These are phyloP conservation scores for Rhizopogon roseolus DNA, from an alignment of 768 basidiomycete species.

Conservation along the genomic window DNA sequence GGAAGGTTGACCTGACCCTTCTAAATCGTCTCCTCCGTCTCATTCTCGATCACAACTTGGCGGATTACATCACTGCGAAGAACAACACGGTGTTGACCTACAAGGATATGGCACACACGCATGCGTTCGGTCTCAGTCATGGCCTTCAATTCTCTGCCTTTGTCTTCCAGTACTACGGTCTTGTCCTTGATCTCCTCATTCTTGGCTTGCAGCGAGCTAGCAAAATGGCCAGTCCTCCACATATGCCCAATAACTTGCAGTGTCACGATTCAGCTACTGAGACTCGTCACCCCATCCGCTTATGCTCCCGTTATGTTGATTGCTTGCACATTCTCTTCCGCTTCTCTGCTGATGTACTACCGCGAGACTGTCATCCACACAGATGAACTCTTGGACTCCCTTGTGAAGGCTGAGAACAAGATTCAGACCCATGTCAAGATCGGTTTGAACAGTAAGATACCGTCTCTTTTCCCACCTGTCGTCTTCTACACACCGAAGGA, in stretches of 20 bases:
- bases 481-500: conserved; percentile 98
- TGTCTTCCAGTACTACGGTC: conserved; percentile 98
- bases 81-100: conserved; percentile 95
- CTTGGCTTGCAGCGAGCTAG: conserved; percentile 97
- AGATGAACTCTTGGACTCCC: conserved; percentile 89
- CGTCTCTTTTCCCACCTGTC: conserved; percentile 95
- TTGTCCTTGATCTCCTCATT: conserved; percentile 92
- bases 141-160: conserved; percentile 98
- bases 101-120: conserved; percentile 98
- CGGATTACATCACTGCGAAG: conserved; percentile 98
- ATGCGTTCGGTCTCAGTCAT: conserved; percentile 94
- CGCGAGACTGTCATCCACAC: conserved; percentile 98
- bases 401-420: conserved; percentile 99
- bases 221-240: conserved; percentile 98
- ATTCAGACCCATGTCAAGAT: conserved; percentile 99
- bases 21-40: conserved; percentile 93
- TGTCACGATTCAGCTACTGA: conserved; percentile 94
- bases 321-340: conserved; percentile 93
- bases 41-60: conserved; percentile 97
- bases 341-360: conserved; percentile 88
- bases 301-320: conserved; percentile 97
- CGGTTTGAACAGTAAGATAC: conserved; percentile 99
- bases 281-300: conserved; percentile 93
- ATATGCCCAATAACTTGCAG: conserved; percentile 98
- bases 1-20: conserved; percentile 96